phyloP scores from a whole-genome alignment of 106 monocot genomes.

The Dactylorhiza incarnata region DNA sequence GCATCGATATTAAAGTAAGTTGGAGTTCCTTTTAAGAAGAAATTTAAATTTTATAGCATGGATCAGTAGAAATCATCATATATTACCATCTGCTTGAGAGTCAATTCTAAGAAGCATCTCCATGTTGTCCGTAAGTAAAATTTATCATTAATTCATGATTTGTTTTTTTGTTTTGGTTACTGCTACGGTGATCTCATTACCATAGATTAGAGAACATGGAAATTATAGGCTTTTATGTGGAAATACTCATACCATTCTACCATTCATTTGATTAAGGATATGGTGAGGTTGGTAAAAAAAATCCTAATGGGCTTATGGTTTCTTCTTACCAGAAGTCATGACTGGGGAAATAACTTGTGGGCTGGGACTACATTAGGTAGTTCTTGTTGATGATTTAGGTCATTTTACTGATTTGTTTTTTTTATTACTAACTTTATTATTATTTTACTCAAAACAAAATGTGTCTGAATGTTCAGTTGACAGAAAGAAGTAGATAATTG shows the following conservation, averaged over 20 bases:
- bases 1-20: slow-evolving; percentile 84
- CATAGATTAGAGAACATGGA: neutral
- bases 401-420: too few species aligned
- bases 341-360: neutral
- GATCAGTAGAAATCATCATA: neutral
- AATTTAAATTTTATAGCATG: neutral
- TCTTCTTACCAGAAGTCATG: neutral
- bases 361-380: neutral
- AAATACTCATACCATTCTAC: neutral
- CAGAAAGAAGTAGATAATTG: too few species aligned
- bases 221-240: neutral
- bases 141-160: neutral
- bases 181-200: neutral
- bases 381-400: neutral
- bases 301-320: neutral
- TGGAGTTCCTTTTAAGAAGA: neutral
- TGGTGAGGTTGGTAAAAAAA: neutral
- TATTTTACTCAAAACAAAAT: too few species aligned
- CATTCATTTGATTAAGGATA: neutral
- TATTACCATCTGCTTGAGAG: neutral
- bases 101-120: neutral
- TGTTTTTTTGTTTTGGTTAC: neutral
- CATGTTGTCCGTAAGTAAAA: neutral
- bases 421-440: too few species aligned
- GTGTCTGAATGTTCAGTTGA: too few species aligned